Evolutionary conservation across 805 yeast species (phyloP), one percentile per base, ranked within the genome.

Genomic region (Candida germanica): DNA sequence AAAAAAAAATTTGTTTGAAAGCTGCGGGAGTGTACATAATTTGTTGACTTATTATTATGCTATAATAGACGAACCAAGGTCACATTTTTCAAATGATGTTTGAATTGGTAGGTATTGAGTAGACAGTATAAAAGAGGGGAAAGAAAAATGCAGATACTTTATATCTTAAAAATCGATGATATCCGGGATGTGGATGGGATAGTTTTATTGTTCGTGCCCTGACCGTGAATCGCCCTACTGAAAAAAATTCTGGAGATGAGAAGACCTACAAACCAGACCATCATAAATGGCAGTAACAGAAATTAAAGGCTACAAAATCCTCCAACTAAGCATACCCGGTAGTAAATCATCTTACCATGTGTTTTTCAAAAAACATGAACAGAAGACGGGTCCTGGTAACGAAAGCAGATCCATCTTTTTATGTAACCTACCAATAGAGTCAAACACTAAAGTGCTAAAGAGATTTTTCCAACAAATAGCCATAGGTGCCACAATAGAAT

Each of bases 341-440:
- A 44, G 62, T 17, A 54, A 51, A 8, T 47, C 61, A 2, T 51
- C 56, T 16, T 94, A 86, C 54, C 81, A 75, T 49, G 59, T 83
- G 46, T 84, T 70, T 50, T 59, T 75, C 48, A 83, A 83, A 57
- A 84, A 80, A 50, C 94, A 85, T 53, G 62, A 69, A 29, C 53
- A 58, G 27, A 64, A 64, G 34, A 58, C 64, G 2, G 71, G 72
- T 22, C 58, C 70, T 14, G 59, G 54, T 13, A 48, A 49, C n/a
- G 72, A 73, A 34, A 70, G 72, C 36, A 66, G 84, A 34, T 71
- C 84, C 19, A 57, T 89, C n/a, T 89, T 89, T 59, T 55, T 83
- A 5, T 77, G 83, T 39, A 88, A 89, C 53, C 61, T 87, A 26
- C 96, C 97, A 2, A 61, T 81, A 15, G 71, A 73, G 39, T 70